Evolutionary conservation across 2,329 filamentous ascomycete genomes (phyloP), one percentile per base, ranked within the genome.

Genomic region (Pseudocercospora fijiensis): DNA sequence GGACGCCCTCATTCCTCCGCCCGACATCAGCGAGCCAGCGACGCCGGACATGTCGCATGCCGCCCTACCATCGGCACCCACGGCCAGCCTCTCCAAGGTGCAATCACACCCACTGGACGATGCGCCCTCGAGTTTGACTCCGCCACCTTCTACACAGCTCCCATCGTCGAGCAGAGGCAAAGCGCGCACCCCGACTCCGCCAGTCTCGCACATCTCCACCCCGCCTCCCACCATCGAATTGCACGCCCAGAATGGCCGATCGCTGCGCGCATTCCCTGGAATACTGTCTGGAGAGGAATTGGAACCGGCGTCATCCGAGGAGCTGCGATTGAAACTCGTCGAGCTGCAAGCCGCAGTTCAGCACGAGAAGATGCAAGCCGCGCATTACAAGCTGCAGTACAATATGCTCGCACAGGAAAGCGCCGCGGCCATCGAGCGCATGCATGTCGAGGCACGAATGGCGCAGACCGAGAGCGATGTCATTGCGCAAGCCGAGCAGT

Each of bases 401-500:
- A 92, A 89, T 71, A 85, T 97, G 73, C 84, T 96, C 27, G 88
- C 86, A 58, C 88, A 97, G 68, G 91, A 96, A 73, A 92, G 90
- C 60, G 88, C 89, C 56, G 92, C 96, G 70, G 89, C 92, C 28
- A 86, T 91, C 9, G 93, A 96, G 77, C 88, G 92, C 26, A 92
- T 94, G 69, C 90, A 88, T 37, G 93, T 97, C 4, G 94, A 97
- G 77, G 90, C 96, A 71, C 90, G 95, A 68, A 93, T 97, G 86
- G 90, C 89, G n/a, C 86, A 91, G 66, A 85, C 90, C 22, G 92
- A 97, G 77, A 89, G 96, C 20, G 90, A 96, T 66, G 90, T 93
- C 11, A 81, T 97, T 27, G 89, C 92, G 65, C 83, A 85, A 66
- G 87, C 88, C 13, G 90, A 95, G 73, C 85, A 90, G 74, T 58